Percentiles rank a stretch among this genome's conserved stretches.
phyloP scores from a whole-genome alignment of 164 flowering plant genomes.

The Litsea cubeba region DNA sequence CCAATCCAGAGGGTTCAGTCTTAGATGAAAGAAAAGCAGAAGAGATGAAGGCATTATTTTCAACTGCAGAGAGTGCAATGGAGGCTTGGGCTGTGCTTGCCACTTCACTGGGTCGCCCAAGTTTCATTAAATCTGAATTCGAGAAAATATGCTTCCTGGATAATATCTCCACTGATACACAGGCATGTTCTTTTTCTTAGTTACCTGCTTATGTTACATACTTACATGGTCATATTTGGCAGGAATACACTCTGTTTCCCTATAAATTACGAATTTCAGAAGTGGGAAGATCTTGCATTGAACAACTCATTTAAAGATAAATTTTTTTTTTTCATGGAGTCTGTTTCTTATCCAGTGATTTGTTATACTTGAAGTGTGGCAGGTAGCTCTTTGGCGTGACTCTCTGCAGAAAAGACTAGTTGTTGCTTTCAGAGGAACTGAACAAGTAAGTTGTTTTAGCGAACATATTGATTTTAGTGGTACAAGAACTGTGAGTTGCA shows the following conservation, averaged over 20 bases:
- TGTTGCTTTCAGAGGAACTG: slow-evolving; percentile 94
- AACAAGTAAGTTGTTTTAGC: slow-evolving; percentile 53
- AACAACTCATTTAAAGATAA: not conserved
- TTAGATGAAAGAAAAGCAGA: slow-evolving; percentile 62
- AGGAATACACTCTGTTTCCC: not conserved
- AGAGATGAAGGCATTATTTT: slow-evolving; percentile 80
- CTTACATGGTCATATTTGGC: not conserved
- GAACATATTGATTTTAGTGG: not conserved
- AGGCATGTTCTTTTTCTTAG: slow-evolving; percentile 33
- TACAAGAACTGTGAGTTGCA: not conserved
- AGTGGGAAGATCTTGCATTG: not conserved
- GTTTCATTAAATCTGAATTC: slow-evolving; percentile 94
- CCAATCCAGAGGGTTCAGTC: slow-evolving; percentile 20
- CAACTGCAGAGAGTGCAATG: slow-evolving; percentile 97
- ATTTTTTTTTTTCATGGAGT: not conserved
- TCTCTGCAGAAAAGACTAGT: slow-evolving; percentile 60
- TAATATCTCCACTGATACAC: slow-evolving; percentile 82
- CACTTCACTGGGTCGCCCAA: slow-evolving; percentile 85
- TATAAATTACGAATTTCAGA: not conserved
- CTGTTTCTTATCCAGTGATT: not conserved
- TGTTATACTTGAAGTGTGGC: slow-evolving; percentile 20
- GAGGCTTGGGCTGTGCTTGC: slow-evolving; percentile 99
- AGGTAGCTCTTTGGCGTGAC: slow-evolving; percentile 99
- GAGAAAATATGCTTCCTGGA: slow-evolving; percentile 94
- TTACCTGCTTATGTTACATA: not conserved